Base-by-base conservation (phyloP, 805 yeast genomes). In the Danielia oregonensis region DNA sequence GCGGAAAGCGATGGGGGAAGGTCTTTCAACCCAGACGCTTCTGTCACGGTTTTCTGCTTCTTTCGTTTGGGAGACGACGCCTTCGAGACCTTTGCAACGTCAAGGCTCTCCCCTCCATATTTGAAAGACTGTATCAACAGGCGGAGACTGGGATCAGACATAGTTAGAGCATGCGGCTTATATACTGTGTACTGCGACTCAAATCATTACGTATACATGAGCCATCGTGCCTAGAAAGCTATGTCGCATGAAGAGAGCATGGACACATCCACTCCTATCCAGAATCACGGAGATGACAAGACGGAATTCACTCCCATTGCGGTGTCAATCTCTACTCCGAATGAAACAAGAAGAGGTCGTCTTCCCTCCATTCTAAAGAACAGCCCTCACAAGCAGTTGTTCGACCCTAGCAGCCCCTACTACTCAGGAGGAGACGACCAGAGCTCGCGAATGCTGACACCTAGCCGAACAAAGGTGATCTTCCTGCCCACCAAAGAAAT, bases 1-100 rank as follows among this genome's bases (percentile, higher is more conserved):
- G 37, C 32, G 12, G 43, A 30, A 15, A 66, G 33, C 10, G 65
- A 59, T 4, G 71, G 72, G 18, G 49, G 52, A 8, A 64, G 48
- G 24, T 63, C 65, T 12, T 49, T 39, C n/a, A 50, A 49, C 2
- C n/a, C n/a, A n/a, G n/a, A n/a, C n/a, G n/a, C n/a, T n/a, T n/a
- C n/a, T n/a, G n/a, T n/a, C n/a, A n/a, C n/a, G n/a, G 8, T 9
- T 6, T 4, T n/a, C 8, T 12, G 16, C 17, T 26, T 26, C 8
- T 7, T 14, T 17, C 12, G 9, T 7, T 30, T 25, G 22, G 31
- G 18, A 18, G 29, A 10, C 24, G 4, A 24, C 26, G 17, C 18
- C 36, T 26, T 19, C 29, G 24, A 17, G 7, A 24, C 24, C 23
- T 23, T 29, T 15, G 15, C 23, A 18, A 13, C n/a, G n/a, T 23